Evolutionary conservation across 441 rosid species (phyloP), one percentile per base, ranked within the genome.

Genomic region (Macaranga tanarius): DNA sequence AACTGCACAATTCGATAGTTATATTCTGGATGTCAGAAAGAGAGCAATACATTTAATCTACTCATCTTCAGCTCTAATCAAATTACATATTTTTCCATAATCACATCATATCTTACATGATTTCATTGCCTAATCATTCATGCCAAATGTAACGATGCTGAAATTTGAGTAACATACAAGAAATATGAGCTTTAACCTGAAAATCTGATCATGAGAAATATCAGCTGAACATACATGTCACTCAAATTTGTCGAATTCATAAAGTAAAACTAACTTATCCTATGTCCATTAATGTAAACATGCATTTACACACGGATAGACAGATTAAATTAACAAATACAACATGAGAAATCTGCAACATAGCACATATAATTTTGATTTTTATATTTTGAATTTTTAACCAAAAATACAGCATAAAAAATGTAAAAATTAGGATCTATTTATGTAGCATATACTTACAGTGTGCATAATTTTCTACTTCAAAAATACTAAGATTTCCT

Each of bases 81-180:
- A 57, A 71, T 34, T 4, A 9, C 25, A 69, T 16, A 34, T 64
- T 69, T 31, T 42, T 23, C 44, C 50, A 59, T 73, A 64, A 34
- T 28, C 64, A 44, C 63, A 62, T 44, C 61, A 70, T 57, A 65
- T 65, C 45, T 71, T 72, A 65, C 67, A 70, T 17, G 34, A 12
- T 65, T 57, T 65, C 55, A 50, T 69, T 25, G 40, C 47, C 72
- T 57, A 59, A 51, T 20, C 23, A 67, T 56, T 31, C 72, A 17
- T 44, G 20, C 71, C 23, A 51, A 63, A 17, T 66, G 60, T 64
- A 47, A 62, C 51, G 59, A 74, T 71, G 31, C 60, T 56, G 16
- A 10, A 9, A 52, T 13, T 51, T 9, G 45, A 62, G 72, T 44
- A 50, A 50, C 48, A 31, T 73, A 48, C 42, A 74, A 56, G 69